Evolutionary conservation across 441 rosid species (phyloP).

Genomic region (Bruguiera hainesii): DNA sequence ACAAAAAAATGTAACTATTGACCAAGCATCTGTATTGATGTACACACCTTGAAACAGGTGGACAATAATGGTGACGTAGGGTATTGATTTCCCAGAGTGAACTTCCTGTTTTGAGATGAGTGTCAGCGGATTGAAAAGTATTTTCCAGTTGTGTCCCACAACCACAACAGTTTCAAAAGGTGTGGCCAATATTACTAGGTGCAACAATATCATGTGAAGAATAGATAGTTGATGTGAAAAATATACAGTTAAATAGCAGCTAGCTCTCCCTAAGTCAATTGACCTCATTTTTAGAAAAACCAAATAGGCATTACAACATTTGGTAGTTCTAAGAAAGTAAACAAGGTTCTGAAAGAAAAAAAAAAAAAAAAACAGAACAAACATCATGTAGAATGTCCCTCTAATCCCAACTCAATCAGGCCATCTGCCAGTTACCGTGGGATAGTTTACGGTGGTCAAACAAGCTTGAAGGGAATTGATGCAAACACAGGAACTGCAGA

Average conservation of each 20-base stretch:
- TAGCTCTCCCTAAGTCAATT: neutral
- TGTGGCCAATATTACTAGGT: no score
- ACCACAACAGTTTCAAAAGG: no score
- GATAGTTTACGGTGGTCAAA: neutral
- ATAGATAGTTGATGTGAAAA: no score
- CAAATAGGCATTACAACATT: no score
- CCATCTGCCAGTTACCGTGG: no score
- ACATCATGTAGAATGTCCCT: no score
- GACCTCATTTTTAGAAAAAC: no score
- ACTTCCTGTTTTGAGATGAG: conserved; percentile 53
- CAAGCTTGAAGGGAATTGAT: neutral
- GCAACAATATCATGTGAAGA: no score
- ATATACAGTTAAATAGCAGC: neutral
- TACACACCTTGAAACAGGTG: conserved; percentile 84
- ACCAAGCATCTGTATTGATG: conserved; percentile 7
- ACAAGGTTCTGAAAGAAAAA: no score
- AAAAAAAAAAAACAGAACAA: no score
- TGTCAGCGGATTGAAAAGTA: conserved; percentile 10
- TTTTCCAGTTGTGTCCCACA: conserved; percentile 1
- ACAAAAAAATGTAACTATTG: neutral
- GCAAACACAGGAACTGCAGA: neutral
- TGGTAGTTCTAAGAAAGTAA: no score
- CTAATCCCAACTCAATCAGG: no score
- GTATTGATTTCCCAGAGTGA: conserved; percentile 93
- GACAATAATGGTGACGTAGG: conserved; percentile 86